Conservation (phyloP, 1,284 basidiomycete genomes). For the Tylopilus sp. region DNA sequence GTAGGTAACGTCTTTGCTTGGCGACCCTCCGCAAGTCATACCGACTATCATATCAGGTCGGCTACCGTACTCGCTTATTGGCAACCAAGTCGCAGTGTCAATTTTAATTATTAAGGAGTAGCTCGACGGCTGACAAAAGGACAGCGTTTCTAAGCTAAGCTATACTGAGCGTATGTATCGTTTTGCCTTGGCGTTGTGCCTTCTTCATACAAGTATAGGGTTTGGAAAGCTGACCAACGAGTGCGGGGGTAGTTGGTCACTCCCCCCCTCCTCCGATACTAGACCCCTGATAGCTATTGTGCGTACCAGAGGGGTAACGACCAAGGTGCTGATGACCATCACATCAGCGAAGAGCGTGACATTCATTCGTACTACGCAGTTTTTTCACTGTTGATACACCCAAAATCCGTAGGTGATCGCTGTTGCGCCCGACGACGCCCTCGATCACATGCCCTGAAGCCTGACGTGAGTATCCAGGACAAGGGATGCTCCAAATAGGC, state of each 20-base stretch:
- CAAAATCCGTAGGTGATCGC: background rate
- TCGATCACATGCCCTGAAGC: background rate
- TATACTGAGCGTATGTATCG: no score
- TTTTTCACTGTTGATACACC: background rate
- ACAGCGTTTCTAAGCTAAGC: conserved; percentile 2
- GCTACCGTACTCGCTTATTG: no score
- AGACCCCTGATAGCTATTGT: background rate
- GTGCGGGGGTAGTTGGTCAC: no score
- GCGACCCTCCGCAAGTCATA: background rate
- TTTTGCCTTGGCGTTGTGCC: background rate
- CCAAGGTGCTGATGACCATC: background rate
- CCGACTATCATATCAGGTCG: background rate
- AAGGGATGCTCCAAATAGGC: background rate
- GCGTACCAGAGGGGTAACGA: background rate
- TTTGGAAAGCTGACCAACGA: background rate
- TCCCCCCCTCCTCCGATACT: background rate
- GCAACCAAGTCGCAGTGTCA: background rate
- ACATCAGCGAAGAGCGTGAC: background rate
- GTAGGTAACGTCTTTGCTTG: background rate
- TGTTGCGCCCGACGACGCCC: background rate
- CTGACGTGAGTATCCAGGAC: background rate
- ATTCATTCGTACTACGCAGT: background rate
- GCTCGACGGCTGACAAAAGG: background rate
- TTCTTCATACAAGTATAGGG: background rate
- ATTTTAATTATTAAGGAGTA: background rate